These are phyloP conservation scores for Debaryomyces fabryi DNA, from an alignment of 1,139 yeast species.

Conservation along the genomic window DNA sequence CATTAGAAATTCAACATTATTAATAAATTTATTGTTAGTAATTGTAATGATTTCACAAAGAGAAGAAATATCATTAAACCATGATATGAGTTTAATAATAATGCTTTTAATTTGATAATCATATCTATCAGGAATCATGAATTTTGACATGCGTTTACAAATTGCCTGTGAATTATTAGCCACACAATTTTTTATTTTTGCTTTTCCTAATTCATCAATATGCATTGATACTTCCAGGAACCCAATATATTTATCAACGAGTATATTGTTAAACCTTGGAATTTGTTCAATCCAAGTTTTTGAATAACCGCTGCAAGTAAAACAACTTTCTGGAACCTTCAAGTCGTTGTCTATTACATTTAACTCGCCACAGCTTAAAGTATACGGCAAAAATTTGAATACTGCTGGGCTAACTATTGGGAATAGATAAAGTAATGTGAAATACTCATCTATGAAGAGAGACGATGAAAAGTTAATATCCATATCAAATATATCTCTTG, in stretches of 20 bases:
- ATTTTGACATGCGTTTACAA: not conserved
- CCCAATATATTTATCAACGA: slow-evolving; percentile 7
- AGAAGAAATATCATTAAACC: slow-evolving; percentile 1
- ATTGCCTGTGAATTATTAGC: not conserved
- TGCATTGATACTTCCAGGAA: slow-evolving; percentile 3
- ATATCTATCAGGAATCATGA: slow-evolving; percentile 7
- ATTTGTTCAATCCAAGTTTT: slow-evolving; percentile 1
- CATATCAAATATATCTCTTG: slow-evolving; percentile 30
- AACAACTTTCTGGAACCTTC: not conserved
- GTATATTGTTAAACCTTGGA: slow-evolving; percentile 5
- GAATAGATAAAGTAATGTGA: slow-evolving; percentile 27
- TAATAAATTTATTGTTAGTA: slow-evolving; percentile 8
- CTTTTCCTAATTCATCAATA: not conserved
- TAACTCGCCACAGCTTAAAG: slow-evolving; percentile 27
- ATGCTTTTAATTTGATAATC: slow-evolving; percentile 9
- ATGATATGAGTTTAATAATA: slow-evolving; percentile 11
- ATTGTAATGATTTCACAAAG: slow-evolving; percentile 5
- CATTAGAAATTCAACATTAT: slow-evolving; percentile 12
- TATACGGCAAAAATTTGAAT: slow-evolving; percentile 23
- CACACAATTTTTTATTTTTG: not conserved
- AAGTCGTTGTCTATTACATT: not conserved
- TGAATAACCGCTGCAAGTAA: not conserved
- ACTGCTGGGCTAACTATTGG: slow-evolving; percentile 25
- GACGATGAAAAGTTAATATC: slow-evolving; percentile 16
- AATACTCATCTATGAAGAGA: slow-evolving; percentile 25